Evolutionary conservation across 768 basidiomycete species (phyloP).

Genomic region (Boletus pseudo-olivaceus): DNA sequence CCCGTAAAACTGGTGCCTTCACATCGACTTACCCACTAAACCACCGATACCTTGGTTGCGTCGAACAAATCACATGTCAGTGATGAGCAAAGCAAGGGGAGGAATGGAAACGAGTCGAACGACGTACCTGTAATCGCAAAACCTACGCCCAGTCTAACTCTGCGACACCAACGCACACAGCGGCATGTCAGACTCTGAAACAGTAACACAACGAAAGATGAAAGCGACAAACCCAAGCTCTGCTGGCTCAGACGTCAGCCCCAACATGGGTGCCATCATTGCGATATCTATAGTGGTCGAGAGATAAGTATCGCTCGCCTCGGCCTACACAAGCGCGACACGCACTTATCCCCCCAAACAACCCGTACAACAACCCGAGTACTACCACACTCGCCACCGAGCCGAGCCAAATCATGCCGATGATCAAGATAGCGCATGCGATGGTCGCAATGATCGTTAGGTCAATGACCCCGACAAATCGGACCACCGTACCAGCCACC

Average conservation of each 20-base stretch:
- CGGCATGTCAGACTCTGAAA: background rate
- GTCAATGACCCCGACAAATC: conserved; percentile 43
- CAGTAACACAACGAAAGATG: background rate
- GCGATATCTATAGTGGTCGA: conserved; percentile 30
- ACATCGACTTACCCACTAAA: conserved; percentile 3
- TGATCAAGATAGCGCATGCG: conserved; percentile 38
- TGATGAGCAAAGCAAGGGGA: background rate
- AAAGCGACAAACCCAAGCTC: conserved; percentile 45
- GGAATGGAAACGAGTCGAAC: background rate
- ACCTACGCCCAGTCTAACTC: conserved; percentile 44
- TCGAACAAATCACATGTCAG: background rate
- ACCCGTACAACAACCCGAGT: conserved; percentile 45
- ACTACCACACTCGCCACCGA: conserved; percentile 37
- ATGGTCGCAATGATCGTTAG: conserved; percentile 36
- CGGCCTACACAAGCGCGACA: background rate
- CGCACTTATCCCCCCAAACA: conserved; percentile 46
- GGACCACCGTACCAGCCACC: conserved; percentile 38
- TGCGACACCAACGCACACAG: background rate
- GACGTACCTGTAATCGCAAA: conserved; percentile 40
- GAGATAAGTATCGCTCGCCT: background rate
- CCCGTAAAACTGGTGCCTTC: no score
- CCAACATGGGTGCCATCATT: conserved; percentile 42
- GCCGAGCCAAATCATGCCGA: conserved; percentile 42
- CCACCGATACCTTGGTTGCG: conserved; percentile 16
- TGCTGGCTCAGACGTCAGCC: conserved; percentile 41